These are phyloP conservation scores for Phialocephala sp. DNA, from an alignment of 2,329 filamentous ascomycete species.

Conservation along the genomic window DNA sequence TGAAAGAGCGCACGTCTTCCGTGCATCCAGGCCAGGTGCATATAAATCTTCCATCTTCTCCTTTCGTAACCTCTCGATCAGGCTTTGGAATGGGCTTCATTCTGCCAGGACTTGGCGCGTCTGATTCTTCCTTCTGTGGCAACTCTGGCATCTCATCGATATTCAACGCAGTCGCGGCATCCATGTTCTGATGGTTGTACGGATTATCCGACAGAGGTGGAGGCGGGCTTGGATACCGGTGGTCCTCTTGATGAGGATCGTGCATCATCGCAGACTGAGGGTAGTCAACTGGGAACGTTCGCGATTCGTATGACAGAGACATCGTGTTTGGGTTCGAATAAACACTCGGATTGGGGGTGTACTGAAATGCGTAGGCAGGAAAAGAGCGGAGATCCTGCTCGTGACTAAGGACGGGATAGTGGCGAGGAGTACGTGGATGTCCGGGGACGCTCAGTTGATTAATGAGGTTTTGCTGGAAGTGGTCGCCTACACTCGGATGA, in stretches of 20 bases:
- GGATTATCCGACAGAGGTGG: slow-evolving; percentile 38
- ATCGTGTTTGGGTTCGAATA: slow-evolving; percentile 28
- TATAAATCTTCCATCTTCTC: slow-evolving; percentile 74
- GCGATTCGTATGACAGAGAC: slow-evolving; percentile 40
- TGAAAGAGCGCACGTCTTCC: slow-evolving; percentile 69
- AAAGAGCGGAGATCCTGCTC: background rate
- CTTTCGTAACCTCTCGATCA: slow-evolving; percentile 62
- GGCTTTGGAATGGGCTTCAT: slow-evolving; percentile 63
- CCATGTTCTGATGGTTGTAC: slow-evolving; percentile 37
- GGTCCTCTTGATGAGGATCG: slow-evolving; percentile 37
- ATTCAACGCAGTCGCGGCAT: slow-evolving; percentile 26
- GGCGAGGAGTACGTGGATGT: background rate
- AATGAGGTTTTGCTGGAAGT: background rate
- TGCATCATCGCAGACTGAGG: slow-evolving; percentile 37
- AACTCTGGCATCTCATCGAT: slow-evolving; percentile 37
- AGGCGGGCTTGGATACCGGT: slow-evolving; percentile 41
- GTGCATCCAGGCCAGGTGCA: slow-evolving; percentile 76
- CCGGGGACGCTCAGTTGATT: background rate
- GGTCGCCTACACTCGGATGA: background rate
- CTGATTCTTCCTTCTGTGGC: slow-evolving; percentile 38
- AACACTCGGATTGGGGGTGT: background rate
- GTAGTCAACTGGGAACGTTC: slow-evolving; percentile 36
- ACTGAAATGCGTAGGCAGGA: slow-evolving; percentile 23
- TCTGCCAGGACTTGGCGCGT: slow-evolving; percentile 40
- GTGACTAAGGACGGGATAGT: background rate